Percentiles rank a stretch among this genome's conserved stretches.
These are phyloP conservation scores for Euphorbia tirucalli DNA, from an alignment of 345 rosid genomes.

Conservation along the genomic window DNA sequence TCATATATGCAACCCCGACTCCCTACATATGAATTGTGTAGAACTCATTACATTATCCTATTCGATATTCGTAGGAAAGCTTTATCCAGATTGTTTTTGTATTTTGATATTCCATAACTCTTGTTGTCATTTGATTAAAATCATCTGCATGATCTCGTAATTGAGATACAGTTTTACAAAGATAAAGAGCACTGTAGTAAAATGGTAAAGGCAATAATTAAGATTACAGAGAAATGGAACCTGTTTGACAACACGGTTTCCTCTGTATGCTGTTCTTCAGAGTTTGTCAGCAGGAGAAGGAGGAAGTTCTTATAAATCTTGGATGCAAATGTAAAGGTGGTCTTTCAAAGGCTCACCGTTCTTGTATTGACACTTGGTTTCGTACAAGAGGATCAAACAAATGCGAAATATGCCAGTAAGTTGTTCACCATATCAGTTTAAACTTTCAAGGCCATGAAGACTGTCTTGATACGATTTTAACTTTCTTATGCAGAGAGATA, in stretches of 20 bases:
- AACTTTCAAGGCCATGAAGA: background rate
- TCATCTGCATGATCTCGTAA: background rate
- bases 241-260: background rate
- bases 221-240: background rate
- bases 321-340: slow-evolving; percentile 92
- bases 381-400: slow-evolving; percentile 76
- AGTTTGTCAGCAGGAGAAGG: slow-evolving; percentile 87
- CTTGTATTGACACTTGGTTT: slow-evolving; percentile 91
- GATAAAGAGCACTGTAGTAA: background rate
- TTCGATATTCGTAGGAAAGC: background rate
- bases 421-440: slow-evolving; percentile 13
- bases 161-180: background rate
- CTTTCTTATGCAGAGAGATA: slow-evolving; percentile 49
- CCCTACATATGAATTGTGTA: background rate
- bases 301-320: slow-evolving; percentile 70
- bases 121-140: background rate
- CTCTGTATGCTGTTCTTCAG: slow-evolving; percentile 33
- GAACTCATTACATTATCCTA: background rate
- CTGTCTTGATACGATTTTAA: slow-evolving; percentile 3
- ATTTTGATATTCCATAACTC: background rate
- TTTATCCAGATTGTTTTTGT: background rate
- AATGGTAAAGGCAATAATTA: background rate
- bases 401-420: slow-evolving; percentile 93
- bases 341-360: slow-evolving; percentile 68
- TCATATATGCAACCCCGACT: no score